Percentiles rank a stretch among this genome's conserved stretches.
phyloP scores from a whole-genome alignment of 768 basidiomycete genomes.

The Dendrothele bispora region DNA sequence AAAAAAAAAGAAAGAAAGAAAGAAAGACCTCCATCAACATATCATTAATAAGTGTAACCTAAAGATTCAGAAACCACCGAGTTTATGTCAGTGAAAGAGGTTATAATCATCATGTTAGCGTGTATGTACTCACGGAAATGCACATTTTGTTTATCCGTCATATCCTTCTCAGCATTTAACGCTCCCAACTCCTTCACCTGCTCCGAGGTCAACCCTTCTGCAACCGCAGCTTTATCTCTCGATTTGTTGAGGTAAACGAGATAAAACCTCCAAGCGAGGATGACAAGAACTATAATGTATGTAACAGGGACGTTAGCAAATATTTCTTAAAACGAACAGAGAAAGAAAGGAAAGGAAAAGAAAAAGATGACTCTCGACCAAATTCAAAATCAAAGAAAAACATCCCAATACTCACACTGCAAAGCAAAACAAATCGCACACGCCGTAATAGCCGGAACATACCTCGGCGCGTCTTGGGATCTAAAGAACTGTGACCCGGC shows the following conservation, averaged over 20 bases:
- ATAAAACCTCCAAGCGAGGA: slow-evolving; percentile 3
- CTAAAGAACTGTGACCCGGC: slow-evolving; percentile 10
- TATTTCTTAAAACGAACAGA: neutral
- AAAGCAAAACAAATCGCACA: slow-evolving; percentile 7
- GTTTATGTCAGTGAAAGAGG: no score
- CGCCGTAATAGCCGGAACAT: slow-evolving; percentile 6
- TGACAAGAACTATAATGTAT: slow-evolving; percentile 2
- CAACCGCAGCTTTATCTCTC: slow-evolving; percentile 4
- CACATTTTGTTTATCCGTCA: slow-evolving; percentile 9
- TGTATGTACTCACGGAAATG: slow-evolving; percentile 7
- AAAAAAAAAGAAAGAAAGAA: no score
- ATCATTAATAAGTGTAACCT: no score
- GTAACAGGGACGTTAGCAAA: neutral
- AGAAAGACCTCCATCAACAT: no score
- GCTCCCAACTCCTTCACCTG: slow-evolving; percentile 6
- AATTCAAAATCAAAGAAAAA: neutral
- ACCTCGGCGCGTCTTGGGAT: slow-evolving; percentile 9
- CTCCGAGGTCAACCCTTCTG: slow-evolving; percentile 1
- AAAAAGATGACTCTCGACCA: no score
- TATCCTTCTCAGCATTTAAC: slow-evolving; percentile 8
- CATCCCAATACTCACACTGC: slow-evolving; percentile 6
- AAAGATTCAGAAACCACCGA: no score
- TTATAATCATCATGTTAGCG: no score
- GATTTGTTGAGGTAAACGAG: slow-evolving; percentile 5
- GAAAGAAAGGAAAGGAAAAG: no score